Evolutionary conservation across 306 rosid genomes (phyloP), one percentile per base, ranked within the genome.

Genomic region (Lathyrus oleraceus): DNA sequence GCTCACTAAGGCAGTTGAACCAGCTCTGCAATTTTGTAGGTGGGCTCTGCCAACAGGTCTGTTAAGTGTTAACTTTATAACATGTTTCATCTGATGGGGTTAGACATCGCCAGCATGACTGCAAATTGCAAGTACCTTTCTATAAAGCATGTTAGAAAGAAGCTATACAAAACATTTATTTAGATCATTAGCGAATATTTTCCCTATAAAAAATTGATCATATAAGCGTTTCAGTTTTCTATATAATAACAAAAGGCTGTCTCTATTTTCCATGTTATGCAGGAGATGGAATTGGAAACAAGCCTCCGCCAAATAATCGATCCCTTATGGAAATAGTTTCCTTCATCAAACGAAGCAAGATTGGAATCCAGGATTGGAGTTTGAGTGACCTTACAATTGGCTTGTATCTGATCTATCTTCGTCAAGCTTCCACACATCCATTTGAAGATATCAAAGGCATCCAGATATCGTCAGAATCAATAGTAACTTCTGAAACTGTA

Each of bases 311-410:
- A 12, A 77, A 75, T 65, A 86, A 74, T 73, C 88, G 87, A 12
- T 89, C 96, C 48, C 84, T 95, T 67, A 65, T 63, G 11, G 99
- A 91, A 84, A 91, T 95, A 85, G 79, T 91, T 69, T 78, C 91
- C 36, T 80, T 79, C 81, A 91, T 91, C 70, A 90, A 91, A 77
- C 85, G 79, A 70, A 89, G 89, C 83, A 91, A 91, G 84, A 82
- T 79, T 65, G 97, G 97, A 54, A 85, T 95, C 60, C 86, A 85
- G 62, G 99, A 87, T 82, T 95, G 97, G 97, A 95, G 89, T 72
- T 86, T 95, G 88, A 87, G 96, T 69, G 97, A 91, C 80, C 97
- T 95, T 69, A 91, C 99, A 1, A 53, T 91, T 69, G 99, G 96
- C 70, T 74, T 91, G 69, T 95, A 85, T 81, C 89, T 95, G 76